Evolutionary conservation across 2,329 filamentous ascomycete species (phyloP), one percentile per base, ranked within the genome.

Genomic region (Ascochyta rabiei): DNA sequence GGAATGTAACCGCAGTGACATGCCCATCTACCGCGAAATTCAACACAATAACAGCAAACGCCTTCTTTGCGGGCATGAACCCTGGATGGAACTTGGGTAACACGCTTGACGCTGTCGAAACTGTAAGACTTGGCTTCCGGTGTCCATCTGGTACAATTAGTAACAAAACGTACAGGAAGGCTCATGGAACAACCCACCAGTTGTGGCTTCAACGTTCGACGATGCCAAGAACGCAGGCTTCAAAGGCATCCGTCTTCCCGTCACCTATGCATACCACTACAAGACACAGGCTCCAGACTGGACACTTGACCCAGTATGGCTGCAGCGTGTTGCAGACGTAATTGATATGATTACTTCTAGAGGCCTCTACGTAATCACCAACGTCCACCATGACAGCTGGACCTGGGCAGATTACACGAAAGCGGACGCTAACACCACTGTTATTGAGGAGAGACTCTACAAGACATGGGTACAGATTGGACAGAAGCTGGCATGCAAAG

Each of bases 31-130:
- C 70, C 1, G 75, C 76, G 1, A 75, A 72, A 6, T 84, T 83
- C 64, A 68, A 67, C 2, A 65, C 75, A 3, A 76, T 83, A 41
- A 76, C 80, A 0, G 82, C 81, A 0, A 68, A 74, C 0, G 70
- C 78, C 2, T 84, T 75, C 45, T 73, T 85, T 42, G 74, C 75
- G 5, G 77, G 74, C 8, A 74, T 85, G 35, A 81, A 81, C 43
- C 75, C 83, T 0, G 84, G 84, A 7, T 86, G 84, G 84, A 86
- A 86, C 59, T 61, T 86, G 8, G 84, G 84, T 9, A 86, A 86
- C 51, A 85, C 83, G 0, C 76, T 86, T 26, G 85, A 86, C 63
- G 82, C 83, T 1, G 70, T 79, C 7, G 79, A 83, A 5, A 55
- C 52, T 8, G 52, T 50, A 37, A 1, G 41, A 21, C 2, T 18